Evolutionary conservation across 352 stramenopile species (phyloP).

Genomic region (Phytophthora macrochlamydospora): DNA sequence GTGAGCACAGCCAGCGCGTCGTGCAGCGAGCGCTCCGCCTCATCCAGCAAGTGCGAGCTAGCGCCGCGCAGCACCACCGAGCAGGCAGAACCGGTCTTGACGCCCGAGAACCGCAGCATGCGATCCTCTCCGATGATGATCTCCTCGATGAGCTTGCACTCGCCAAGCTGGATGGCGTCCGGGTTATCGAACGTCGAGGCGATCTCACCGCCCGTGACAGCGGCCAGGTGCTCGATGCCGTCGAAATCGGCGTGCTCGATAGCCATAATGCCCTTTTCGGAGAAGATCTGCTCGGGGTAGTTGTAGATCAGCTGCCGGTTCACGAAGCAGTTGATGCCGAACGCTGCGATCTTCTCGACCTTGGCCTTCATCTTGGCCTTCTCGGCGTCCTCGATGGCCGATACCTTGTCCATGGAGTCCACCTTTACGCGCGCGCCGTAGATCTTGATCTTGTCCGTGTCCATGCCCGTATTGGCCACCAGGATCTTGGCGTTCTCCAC

Average conservation of each 20-base stretch:
- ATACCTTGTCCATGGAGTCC: slow-evolving; percentile 98
- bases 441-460: slow-evolving; percentile 99
- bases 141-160: slow-evolving; percentile 98
- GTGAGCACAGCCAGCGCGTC: slow-evolving; percentile 98
- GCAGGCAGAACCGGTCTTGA: slow-evolving; percentile 95
- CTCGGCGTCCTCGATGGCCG: slow-evolving; percentile 98
- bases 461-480: slow-evolving; percentile 99
- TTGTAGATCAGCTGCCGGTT: slow-evolving; percentile 99
- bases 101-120: slow-evolving; percentile 97
- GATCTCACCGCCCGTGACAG: slow-evolving; percentile 96
- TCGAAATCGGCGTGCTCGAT: slow-evolving; percentile 99
- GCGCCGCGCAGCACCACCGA: slow-evolving; percentile 95
- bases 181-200: slow-evolving; percentile 98
- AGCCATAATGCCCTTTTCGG: slow-evolving; percentile 97
- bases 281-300: slow-evolving; percentile 99
- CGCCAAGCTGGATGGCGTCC: slow-evolving; percentile 95
- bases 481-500: slow-evolving; percentile 99
- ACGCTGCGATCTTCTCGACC: slow-evolving; percentile 97
- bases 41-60: slow-evolving; percentile 96
- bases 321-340: slow-evolving; percentile 99
- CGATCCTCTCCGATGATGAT: slow-evolving; percentile 99
- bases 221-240: slow-evolving; percentile 97
- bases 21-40: slow-evolving; percentile 99
- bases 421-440: slow-evolving; percentile 98
- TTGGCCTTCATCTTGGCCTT: slow-evolving; percentile 99